Conservation (phyloP, 495 filamentous ascomycete species). For the Letharia columbiana region DNA sequence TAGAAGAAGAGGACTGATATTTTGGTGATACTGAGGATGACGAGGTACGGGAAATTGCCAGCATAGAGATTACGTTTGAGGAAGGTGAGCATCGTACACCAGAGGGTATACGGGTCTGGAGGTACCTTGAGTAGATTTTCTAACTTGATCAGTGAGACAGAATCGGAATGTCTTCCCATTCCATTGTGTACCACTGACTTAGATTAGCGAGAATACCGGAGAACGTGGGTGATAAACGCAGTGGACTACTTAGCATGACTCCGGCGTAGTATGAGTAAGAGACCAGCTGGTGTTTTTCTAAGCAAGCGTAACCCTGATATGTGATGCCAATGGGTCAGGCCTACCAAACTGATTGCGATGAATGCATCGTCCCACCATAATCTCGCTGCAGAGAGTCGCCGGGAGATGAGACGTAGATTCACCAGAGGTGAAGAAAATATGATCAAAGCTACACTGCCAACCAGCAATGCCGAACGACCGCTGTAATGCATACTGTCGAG, state of each 20-base stretch:
- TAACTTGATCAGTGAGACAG: background rate
- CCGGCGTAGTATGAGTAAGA: conserved; percentile 6
- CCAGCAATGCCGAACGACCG: background rate
- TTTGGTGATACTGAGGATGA: conserved; percentile 5
- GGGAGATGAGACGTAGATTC: conserved; percentile 9
- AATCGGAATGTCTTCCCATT: background rate
- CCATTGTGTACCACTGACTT: background rate
- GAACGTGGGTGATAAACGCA: background rate
- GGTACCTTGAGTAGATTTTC: background rate
- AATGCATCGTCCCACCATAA: conserved; percentile 12
- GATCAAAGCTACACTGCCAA: conserved; percentile 7
- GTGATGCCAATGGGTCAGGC: background rate
- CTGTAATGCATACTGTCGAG: background rate
- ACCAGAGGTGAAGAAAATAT: background rate
- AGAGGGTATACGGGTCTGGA: background rate
- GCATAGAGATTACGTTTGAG: conserved; percentile 1
- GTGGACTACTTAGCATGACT: background rate
- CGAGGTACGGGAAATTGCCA: conserved; percentile 2
- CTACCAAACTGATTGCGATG: conserved; percentile 11
- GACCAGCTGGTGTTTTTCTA: background rate
- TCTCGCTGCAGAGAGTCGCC: conserved; percentile 4
- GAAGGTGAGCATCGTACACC: background rate
- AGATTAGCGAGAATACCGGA: background rate
- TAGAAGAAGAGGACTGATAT: conserved; percentile 13
- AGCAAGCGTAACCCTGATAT: background rate